Percentiles rank a stretch among this genome's conserved stretches.
phyloP scores from a whole-genome alignment of 352 stramenopile genomes.

The Globisporangium spiculum region DNA sequence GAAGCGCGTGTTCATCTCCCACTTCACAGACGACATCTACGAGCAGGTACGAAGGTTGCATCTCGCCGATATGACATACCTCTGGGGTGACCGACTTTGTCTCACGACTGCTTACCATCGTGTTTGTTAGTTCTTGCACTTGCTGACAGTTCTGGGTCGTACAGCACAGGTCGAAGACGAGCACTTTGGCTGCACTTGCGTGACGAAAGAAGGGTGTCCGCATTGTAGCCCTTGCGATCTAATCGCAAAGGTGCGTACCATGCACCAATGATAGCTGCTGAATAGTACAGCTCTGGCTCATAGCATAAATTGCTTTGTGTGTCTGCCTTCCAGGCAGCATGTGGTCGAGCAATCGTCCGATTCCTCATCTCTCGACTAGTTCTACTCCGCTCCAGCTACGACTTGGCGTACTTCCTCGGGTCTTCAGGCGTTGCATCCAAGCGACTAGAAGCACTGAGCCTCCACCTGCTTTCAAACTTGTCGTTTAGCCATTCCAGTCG shows the following conservation, averaged over 20 bases:
- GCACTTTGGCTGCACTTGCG: slow-evolving; percentile 13
- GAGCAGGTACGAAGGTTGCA: slow-evolving; percentile 20
- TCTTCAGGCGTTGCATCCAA: slow-evolving; percentile 4
- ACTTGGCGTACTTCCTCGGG: slow-evolving; percentile 17
- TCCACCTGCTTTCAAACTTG: slow-evolving; percentile 7
- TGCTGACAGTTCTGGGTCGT: slow-evolving; percentile 8
- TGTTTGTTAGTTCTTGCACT: slow-evolving; percentile 9
- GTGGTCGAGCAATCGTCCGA: slow-evolving; percentile 13
- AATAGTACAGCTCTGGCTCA: too few species aligned
- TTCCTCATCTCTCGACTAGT: slow-evolving; percentile 16
- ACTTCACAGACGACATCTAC: slow-evolving; percentile 35
- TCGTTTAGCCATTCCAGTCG: slow-evolving; percentile 14
- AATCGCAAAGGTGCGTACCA: slow-evolving; percentile 13
- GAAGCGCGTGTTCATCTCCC: slow-evolving; percentile 26
- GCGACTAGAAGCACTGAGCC: slow-evolving; percentile 1
- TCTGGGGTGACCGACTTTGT: neutral
- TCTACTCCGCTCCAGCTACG: slow-evolving; percentile 16
- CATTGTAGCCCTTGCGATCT: slow-evolving; percentile 11
- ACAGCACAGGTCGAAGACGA: slow-evolving; percentile 2
- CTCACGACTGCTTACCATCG: neutral
- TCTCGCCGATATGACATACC: neutral
- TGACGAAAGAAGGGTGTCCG: slow-evolving; percentile 3
- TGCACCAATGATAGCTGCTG: neutral
- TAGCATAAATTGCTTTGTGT: neutral
- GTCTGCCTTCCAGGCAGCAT: slow-evolving; percentile 6